phyloP scores from a whole-genome alignment of 306 rosid genomes.

The Ormosia semicastrata region DNA sequence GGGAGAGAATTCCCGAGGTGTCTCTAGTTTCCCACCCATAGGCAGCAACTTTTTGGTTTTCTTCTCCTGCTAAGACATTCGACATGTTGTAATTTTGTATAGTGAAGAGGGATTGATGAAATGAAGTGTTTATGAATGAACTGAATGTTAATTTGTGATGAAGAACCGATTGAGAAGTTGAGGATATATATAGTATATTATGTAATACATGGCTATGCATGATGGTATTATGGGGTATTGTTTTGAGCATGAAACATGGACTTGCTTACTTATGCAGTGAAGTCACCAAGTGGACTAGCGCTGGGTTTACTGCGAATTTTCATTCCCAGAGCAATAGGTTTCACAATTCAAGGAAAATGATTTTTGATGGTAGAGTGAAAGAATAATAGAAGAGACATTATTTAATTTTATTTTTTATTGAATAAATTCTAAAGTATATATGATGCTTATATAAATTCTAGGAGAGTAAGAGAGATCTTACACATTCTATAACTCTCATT shows the following conservation, averaged over 20 bases:
- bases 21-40: slow-evolving; percentile 42
- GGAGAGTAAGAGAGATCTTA: no score
- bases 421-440: no score
- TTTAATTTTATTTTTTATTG: no score
- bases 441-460: no score
- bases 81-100: slow-evolving; percentile 13
- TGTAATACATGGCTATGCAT: neutral
- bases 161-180: neutral
- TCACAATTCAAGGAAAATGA: neutral
- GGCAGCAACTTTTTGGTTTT: neutral
- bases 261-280: neutral
- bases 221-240: neutral
- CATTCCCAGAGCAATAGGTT: neutral
- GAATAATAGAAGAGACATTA: no score
- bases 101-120: neutral
- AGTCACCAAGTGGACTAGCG: neutral
- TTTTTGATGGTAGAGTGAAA: no score
- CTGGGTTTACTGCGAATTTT: neutral
- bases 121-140: neutral
- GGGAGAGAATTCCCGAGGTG: slow-evolving; percentile 30
- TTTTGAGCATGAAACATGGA: neutral
- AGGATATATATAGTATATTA: neutral
- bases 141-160: neutral
- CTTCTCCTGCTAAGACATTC: slow-evolving; percentile 3
- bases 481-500: no score